A percentile compares a stretch with the other conserved stretches of the same genome.
Evolutionary conservation across 2,329 filamentous ascomycete species (phyloP).

Genomic region (Botrytis fabae): DNA sequence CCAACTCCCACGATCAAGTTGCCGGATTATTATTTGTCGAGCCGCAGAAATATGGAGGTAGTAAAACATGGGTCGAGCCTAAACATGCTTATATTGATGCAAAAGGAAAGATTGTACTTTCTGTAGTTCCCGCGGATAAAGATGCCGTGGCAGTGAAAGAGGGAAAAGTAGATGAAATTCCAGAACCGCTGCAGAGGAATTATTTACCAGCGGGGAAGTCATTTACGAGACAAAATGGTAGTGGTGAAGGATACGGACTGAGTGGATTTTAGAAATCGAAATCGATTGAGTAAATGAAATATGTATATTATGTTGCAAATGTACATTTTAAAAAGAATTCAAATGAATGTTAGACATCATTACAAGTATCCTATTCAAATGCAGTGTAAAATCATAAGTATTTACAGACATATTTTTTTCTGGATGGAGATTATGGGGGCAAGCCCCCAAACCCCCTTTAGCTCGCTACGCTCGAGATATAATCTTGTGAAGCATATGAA

Average conservation of each 20-base stretch:
- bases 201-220: background rate
- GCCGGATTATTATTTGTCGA: slow-evolving; percentile 35
- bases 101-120: slow-evolving; percentile 36
- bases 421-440: background rate
- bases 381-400: background rate
- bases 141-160: slow-evolving; percentile 37
- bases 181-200: background rate
- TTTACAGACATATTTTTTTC: background rate
- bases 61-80: slow-evolving; percentile 38
- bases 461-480: background rate
- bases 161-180: slow-evolving; percentile 32
- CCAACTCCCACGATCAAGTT: background rate
- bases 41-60: slow-evolving; percentile 37
- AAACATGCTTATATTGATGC: slow-evolving; percentile 36
- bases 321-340: slow-evolving; percentile 2
- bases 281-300: background rate
- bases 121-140: slow-evolving; percentile 32
- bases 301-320: slow-evolving; percentile 20
- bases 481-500: rapidly evolving
- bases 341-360: background rate
- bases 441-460: background rate
- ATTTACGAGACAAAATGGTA: background rate
- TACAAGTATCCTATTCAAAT: background rate
- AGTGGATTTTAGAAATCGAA: background rate
- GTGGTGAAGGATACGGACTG: slow-evolving; percentile 16